Evolutionary conservation across 192 early-diverging fungal species (phyloP).

Genomic region (Coemansia reversa): DNA sequence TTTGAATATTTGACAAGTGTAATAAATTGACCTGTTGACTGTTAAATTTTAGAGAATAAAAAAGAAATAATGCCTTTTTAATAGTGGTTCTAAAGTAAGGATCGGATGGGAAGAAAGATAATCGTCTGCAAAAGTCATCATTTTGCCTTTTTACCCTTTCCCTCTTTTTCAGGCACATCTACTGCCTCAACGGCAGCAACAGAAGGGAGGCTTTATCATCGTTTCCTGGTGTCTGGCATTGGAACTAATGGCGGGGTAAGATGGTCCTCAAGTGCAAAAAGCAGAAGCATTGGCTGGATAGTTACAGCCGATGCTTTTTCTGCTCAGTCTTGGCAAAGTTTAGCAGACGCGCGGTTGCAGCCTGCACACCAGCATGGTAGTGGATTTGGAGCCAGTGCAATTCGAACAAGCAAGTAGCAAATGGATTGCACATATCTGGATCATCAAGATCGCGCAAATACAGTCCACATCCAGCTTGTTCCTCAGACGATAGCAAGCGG

Average conservation of each 20-base stretch:
- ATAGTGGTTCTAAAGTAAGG: not conserved
- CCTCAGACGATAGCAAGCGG: slow-evolving; percentile 64
- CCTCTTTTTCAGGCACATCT: not conserved
- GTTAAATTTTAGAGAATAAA: not conserved
- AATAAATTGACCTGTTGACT: not conserved
- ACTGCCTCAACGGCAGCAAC: not conserved
- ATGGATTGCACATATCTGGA: slow-evolving; percentile 93
- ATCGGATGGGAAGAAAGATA: not conserved
- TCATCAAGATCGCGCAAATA: slow-evolving; percentile 82
- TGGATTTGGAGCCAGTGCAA: slow-evolving; percentile 65
- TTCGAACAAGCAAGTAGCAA: slow-evolving; percentile 89
- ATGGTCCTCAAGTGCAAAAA: not conserved
- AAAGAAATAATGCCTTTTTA: not conserved
- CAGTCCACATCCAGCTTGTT: slow-evolving; percentile 73
- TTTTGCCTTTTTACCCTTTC: not conserved
- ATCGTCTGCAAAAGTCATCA: not conserved
- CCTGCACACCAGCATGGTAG: slow-evolving; percentile 36
- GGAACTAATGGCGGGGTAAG: not conserved
- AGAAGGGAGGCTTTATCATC: not conserved
- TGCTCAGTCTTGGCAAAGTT: slow-evolving; percentile 38
- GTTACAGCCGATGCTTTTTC: slow-evolving; percentile 40
- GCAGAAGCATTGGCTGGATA: not conserved
- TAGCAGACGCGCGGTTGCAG: slow-evolving; percentile 35
- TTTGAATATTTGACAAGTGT: not conserved
- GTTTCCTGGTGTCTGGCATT: not conserved